These are phyloP conservation scores for Cyberlindnera euphorbiiphila DNA, from an alignment of 805 yeast species.

Conservation along the genomic window DNA sequence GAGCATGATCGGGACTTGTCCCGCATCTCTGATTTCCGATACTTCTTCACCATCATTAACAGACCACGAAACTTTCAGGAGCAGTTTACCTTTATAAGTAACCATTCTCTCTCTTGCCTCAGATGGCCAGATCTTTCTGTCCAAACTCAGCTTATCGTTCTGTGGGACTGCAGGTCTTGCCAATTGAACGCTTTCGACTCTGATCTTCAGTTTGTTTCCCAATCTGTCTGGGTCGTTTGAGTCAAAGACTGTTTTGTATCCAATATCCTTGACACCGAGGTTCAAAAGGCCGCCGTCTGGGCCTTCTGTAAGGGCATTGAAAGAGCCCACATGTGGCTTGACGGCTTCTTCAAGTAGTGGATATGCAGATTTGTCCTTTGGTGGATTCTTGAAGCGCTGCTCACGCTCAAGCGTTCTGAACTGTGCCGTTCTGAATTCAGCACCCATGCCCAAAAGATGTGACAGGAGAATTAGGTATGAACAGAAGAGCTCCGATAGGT, in stretches of 20 bases:
- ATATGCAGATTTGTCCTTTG: constrained; percentile 76
- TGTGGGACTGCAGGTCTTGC: constrained; percentile 78
- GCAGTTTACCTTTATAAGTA: constrained; percentile 73
- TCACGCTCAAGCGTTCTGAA: constrained; percentile 83
- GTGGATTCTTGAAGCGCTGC: constrained; percentile 79
- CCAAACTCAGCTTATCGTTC: constrained; percentile 67
- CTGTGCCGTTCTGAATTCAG: constrained; percentile 37
- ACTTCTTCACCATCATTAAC: constrained; percentile 86
- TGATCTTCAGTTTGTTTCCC: constrained; percentile 80
- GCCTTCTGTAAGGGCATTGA: constrained; percentile 91
- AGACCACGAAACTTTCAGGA: constrained; percentile 77
- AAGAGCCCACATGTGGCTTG: constrained; percentile 92
- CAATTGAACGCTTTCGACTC: constrained; percentile 87
- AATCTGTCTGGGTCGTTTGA: constrained; percentile 60
- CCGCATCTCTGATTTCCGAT: constrained; percentile 83
- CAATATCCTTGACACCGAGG: constrained; percentile 84
- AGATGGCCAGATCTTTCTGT: constrained; percentile 76
- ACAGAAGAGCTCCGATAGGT: too few species aligned
- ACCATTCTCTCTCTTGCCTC: constrained; percentile 89
- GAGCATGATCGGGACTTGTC: constrained; percentile 88
- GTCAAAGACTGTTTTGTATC: constrained; percentile 81
- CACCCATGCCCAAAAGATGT: constrained; percentile 20
- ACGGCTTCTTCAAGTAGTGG: constrained; percentile 88
- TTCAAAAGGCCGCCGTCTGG: constrained; percentile 81
- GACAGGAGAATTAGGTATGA: too few species aligned